phyloP scores from a whole-genome alignment of 78 protist genomes.

The Blattamonas nauphoetae region DNA sequence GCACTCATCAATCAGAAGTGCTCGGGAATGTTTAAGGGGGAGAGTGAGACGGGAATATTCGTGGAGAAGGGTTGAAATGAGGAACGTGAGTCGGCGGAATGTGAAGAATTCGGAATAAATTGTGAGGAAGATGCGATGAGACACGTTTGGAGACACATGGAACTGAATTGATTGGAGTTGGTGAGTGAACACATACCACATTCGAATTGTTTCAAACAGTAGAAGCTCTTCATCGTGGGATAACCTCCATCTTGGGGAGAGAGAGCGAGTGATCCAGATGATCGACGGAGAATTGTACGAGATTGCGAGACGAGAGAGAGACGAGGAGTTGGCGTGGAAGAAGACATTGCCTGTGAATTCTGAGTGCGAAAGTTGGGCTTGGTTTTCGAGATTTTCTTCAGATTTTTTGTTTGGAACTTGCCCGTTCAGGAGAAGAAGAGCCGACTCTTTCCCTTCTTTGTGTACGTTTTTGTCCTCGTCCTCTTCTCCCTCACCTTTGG shows the following conservation, averaged over 20 bases:
- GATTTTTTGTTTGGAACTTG: neutral
- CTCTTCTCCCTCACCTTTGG: too few species aligned
- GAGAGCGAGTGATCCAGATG: neutral
- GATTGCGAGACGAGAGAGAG: too few species aligned
- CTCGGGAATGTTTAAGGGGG: neutral
- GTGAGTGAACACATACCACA: neutral
- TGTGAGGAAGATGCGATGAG: neutral
- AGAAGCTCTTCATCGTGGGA: neutral
- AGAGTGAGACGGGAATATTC: neutral
- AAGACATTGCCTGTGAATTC: too few species aligned
- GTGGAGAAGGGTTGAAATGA: neutral
- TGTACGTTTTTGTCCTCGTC: too few species aligned
- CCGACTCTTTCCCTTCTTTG: neutral
- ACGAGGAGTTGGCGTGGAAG: too few species aligned
- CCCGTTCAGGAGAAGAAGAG: neutral
- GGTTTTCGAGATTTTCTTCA: too few species aligned
- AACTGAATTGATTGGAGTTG: neutral
- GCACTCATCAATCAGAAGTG: neutral
- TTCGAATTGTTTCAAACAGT: neutral
- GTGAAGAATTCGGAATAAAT: neutral
- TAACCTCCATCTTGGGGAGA: neutral
- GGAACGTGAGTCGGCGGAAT: neutral
- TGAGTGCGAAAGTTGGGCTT: too few species aligned
- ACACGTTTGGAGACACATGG: neutral
- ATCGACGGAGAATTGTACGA: neutral